A percentile compares a stretch with the other conserved stretches of the same genome.
These are phyloP conservation scores for Plasmodium falciparum DNA, from an alignment of 169 alveolate species.

Conservation along the genomic window DNA sequence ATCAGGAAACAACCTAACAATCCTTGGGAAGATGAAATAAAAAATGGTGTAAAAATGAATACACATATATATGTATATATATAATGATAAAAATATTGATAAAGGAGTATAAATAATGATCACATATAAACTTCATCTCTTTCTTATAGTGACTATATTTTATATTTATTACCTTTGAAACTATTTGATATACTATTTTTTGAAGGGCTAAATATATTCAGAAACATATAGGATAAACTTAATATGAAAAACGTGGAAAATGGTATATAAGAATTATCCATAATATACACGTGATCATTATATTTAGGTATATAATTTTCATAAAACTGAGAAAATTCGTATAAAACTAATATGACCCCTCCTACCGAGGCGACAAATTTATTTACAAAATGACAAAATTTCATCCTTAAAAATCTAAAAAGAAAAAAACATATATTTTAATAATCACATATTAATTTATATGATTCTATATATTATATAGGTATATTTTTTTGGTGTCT, in stretches of 20 bases:
- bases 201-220: slow-evolving; percentile 19
- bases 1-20: slow-evolving; percentile 44
- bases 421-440: slow-evolving; percentile 5
- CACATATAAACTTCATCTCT: not conserved
- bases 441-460: too few species aligned
- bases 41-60: not conserved
- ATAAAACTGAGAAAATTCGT: slow-evolving; percentile 11
- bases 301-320: not conserved
- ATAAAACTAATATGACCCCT: slow-evolving; percentile 38
- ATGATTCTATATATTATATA: not conserved
- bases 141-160: not conserved
- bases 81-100: not conserved
- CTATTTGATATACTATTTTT: slow-evolving; percentile 30
- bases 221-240: slow-evolving; percentile 35
- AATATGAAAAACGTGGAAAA: slow-evolving; percentile 30
- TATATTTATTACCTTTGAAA: slow-evolving; percentile 32
- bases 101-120: not conserved
- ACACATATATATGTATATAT: not conserved
- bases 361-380: slow-evolving; percentile 44
- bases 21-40: slow-evolving; percentile 7
- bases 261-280: slow-evolving; percentile 24
- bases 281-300: slow-evolving; percentile 1
- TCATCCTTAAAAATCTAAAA: slow-evolving; percentile 28
- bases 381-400: slow-evolving; percentile 22
- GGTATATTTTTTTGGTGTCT: slow-evolving; percentile 13